Evolutionary conservation across 1,284 basidiomycete species (phyloP).

Genomic region (Ustilago bromivora): DNA sequence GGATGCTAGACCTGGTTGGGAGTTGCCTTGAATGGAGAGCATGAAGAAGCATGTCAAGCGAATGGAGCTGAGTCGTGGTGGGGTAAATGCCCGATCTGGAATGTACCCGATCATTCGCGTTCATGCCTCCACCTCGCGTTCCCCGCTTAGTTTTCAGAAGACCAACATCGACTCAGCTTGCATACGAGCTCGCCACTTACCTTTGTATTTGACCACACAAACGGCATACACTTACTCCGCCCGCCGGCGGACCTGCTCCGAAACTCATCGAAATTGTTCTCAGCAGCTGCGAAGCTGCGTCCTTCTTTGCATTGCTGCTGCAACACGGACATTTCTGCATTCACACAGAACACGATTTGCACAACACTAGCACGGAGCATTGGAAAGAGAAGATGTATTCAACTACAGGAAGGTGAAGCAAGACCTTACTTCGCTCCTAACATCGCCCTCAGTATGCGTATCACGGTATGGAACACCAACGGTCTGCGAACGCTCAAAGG

Average conservation of each 20-base stretch:
- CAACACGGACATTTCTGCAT: not conserved
- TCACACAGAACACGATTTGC: not conserved
- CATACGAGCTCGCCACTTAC: conserved; percentile 6
- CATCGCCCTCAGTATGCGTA: conserved; percentile 39
- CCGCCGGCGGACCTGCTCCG: not conserved
- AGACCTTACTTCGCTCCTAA: not conserved
- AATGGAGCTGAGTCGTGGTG: not conserved
- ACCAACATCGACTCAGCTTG: conserved; percentile 9
- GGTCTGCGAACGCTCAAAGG: conserved; percentile 65
- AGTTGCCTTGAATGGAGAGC: not conserved
- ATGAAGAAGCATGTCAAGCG: conserved; percentile 4
- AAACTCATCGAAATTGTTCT: not conserved
- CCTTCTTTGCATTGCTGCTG: not conserved
- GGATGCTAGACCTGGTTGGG: not conserved
- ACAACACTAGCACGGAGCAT: not conserved
- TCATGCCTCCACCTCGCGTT: conserved; percentile 18
- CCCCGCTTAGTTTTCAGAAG: not conserved
- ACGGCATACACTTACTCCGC: not conserved
- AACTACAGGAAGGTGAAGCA: not conserved
- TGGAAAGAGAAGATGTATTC: not conserved
- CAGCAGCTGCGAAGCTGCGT: not conserved
- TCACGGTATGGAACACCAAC: conserved; percentile 68
- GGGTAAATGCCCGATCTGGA: not conserved
- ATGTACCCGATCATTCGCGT: conserved; percentile 7
- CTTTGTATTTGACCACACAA: not conserved